Percentiles rank a stretch among this genome's conserved stretches.
These are phyloP conservation scores for Volvox carteri DNA, from an alignment of 163 green algal species.

Conservation along the genomic window DNA sequence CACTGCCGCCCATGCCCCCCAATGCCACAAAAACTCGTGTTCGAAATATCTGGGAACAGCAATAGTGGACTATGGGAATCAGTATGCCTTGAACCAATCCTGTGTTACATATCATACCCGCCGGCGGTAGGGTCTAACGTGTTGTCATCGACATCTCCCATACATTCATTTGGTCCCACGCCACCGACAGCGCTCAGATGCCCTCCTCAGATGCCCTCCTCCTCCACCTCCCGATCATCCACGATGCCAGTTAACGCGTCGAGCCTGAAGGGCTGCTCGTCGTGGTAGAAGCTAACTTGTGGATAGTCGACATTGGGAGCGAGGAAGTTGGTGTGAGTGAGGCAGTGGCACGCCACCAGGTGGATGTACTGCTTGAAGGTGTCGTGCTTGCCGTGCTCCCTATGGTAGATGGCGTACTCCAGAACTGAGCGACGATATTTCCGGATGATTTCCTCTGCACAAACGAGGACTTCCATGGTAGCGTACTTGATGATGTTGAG, in stretches of 20 bases:
- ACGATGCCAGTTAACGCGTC: constrained; percentile 10
- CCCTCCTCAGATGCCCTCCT: constrained; percentile 7
- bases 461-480: constrained; percentile 24
- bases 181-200: neutral
- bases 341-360: constrained; percentile 44
- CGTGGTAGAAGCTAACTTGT: constrained; percentile 25
- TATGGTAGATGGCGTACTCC: constrained; percentile 37
- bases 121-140: constrained; percentile 5
- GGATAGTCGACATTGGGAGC: constrained; percentile 23
- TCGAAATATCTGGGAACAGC: neutral
- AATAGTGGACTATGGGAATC: constrained; percentile 13
- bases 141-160: neutral
- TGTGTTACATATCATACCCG: constrained; percentile 5
- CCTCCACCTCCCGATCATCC: neutral
- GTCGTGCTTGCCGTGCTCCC: neutral
- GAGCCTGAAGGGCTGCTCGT: constrained; percentile 9
- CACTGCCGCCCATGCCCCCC: neutral
- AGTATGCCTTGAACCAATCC: constrained; percentile 8
- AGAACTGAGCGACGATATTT: constrained; percentile 30
- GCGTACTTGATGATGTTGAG: constrained; percentile 41
- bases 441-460: constrained; percentile 14
- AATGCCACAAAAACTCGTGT: constrained; percentile 12
- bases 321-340: constrained; percentile 35
- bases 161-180: constrained; percentile 7
- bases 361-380: constrained; percentile 39